Evolutionary conservation across 768 basidiomycete genomes (phyloP).

Genomic region (Lepiota subincarnata): DNA sequence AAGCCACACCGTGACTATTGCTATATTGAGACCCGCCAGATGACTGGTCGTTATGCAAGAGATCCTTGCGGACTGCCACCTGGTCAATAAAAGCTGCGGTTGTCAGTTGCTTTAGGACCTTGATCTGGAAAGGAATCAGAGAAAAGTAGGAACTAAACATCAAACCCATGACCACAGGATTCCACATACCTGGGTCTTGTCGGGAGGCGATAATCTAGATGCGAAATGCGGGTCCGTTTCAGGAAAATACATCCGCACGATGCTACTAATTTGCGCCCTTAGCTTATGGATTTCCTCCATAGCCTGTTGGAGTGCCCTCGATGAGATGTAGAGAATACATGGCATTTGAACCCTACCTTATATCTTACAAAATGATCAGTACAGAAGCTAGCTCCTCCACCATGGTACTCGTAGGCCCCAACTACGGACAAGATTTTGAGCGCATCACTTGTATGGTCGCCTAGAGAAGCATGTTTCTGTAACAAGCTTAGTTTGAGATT

Average conservation of each 20-base stretch:
- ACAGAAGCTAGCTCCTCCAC: conserved; percentile 79
- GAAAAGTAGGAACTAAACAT: conserved; percentile 7
- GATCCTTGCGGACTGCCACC: conserved; percentile 87
- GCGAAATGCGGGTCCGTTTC: conserved; percentile 55
- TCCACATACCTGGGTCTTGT: conserved; percentile 60
- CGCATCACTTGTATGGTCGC: conserved; percentile 77
- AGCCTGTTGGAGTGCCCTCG: conserved; percentile 45
- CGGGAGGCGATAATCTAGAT: conserved; percentile 72
- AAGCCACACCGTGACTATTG: conserved; percentile 77
- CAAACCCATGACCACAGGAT: not conserved
- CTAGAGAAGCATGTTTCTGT: conserved; percentile 77
- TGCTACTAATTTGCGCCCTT: conserved; percentile 80
- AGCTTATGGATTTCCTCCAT: conserved; percentile 99
- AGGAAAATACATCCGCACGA: conserved; percentile 78
- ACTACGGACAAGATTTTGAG: conserved; percentile 90
- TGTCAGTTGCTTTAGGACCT: conserved; percentile 83
- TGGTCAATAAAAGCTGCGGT: conserved; percentile 93
- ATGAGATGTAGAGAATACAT: not conserved
- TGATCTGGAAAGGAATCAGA: conserved; percentile 50
- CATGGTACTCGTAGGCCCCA: conserved; percentile 92
- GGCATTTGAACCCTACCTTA: conserved; percentile 50
- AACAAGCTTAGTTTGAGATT: not conserved
- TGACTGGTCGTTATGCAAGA: conserved; percentile 50
- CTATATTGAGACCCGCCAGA: conserved; percentile 64
- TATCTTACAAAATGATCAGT: conserved; percentile 82